Conservation (phyloP, 441 rosid species). For the Populus trichocarpa region DNA sequence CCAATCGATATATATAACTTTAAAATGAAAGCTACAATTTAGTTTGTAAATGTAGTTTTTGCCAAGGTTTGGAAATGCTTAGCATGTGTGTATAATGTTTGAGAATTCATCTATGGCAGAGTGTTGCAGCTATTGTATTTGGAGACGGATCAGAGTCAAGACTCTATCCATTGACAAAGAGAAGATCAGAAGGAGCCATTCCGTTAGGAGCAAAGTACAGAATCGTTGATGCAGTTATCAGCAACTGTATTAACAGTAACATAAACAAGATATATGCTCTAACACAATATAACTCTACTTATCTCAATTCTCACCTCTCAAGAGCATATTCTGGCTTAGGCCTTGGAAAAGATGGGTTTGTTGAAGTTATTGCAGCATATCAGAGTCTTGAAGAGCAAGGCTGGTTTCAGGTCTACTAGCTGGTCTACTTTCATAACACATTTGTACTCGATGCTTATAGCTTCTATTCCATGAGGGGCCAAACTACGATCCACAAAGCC, state of each 20-base stretch:
- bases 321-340: conserved; percentile 61
- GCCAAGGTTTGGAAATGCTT: background rate
- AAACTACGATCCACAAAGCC: background rate
- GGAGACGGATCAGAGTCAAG: conserved; percentile 69
- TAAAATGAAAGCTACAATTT: too few relatives aligned
- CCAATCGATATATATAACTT: background rate
- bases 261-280: conserved; percentile 76
- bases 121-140: conserved; percentile 75
- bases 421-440: background rate
- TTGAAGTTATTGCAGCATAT: conserved; percentile 80
- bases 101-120: conserved; percentile 29
- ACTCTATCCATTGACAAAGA: conserved; percentile 74
- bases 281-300: conserved; percentile 81
- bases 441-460: background rate
- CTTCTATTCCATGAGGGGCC: background rate
- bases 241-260: conserved; percentile 87
- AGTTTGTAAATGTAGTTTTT: too few relatives aligned
- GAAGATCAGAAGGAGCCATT: conserved; percentile 79
- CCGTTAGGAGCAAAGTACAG: conserved; percentile 76
- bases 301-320: conserved; percentile 77
- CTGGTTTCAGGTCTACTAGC: conserved; percentile 71
- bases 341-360: conserved; percentile 58
- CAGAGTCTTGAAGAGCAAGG: conserved; percentile 67
- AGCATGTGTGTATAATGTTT: background rate
- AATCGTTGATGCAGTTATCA: conserved; percentile 68